Percentiles rank a stretch among this genome's conserved stretches.
phyloP scores from a whole-genome alignment of 495 filamentous ascomycete species.

The Copromyces sp. region DNA sequence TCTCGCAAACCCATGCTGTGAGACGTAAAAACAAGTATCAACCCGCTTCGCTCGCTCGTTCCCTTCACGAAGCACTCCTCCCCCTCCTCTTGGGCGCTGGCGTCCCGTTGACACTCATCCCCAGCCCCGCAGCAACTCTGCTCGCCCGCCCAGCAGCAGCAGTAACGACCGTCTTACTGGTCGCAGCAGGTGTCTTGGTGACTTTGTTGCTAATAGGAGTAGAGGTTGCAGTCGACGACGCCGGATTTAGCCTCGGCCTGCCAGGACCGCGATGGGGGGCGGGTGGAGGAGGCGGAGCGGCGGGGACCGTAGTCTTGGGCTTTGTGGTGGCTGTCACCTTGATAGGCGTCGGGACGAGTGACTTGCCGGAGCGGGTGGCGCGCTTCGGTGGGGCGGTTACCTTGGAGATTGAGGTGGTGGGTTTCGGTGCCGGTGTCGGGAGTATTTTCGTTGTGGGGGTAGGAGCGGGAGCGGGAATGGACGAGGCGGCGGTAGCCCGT shows the following conservation, averaged over 20 bases:
- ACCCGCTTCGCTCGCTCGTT: not conserved
- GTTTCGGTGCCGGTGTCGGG: not conserved
- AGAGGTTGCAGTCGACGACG: not conserved
- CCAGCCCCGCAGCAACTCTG: constrained; percentile 16
- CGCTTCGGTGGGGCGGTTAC: not conserved
- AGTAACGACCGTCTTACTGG: not conserved
- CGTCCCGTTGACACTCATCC: constrained; percentile 27
- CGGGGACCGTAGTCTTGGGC: not conserved
- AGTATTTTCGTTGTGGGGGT: not conserved
- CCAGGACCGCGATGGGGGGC: not conserved
- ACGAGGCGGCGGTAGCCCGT: not conserved
- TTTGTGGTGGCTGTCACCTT: not conserved
- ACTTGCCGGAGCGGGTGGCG: not conserved
- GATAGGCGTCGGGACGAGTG: not conserved
- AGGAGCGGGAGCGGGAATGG: not conserved
- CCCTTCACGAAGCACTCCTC: not conserved
- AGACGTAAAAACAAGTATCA: not conserved
- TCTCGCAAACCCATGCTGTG: not conserved
- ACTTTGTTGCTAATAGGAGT: not conserved
- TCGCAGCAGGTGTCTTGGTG: not conserved
- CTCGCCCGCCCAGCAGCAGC: constrained; percentile 7
- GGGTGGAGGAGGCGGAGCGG: not conserved
- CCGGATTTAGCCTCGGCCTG: not conserved
- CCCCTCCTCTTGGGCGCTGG: constrained; percentile 25
- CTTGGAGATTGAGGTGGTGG: not conserved